Conservation (phyloP, 2,329 filamentous ascomycete species). For the Penicillium polonicum region DNA sequence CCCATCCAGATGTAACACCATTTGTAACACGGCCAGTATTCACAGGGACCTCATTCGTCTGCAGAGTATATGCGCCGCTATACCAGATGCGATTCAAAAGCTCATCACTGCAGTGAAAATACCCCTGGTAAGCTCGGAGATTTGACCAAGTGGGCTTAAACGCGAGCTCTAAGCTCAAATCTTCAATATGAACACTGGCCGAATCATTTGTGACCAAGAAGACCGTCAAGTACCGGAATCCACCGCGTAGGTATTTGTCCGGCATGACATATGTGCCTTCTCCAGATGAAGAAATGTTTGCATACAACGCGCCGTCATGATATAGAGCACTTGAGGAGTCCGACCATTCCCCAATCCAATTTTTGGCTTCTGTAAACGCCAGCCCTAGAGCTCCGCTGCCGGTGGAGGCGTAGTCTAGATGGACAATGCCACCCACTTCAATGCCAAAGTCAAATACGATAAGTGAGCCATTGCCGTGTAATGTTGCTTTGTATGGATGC, state of each 20-base stretch:
- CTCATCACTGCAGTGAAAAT: slow-evolving; percentile 53
- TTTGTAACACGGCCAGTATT: slow-evolving; percentile 39
- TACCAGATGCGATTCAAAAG: slow-evolving; percentile 60
- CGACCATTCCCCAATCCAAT: slow-evolving; percentile 50
- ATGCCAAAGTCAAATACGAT: slow-evolving; percentile 60
- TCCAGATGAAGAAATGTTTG: slow-evolving; percentile 36
- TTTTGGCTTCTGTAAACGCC: slow-evolving; percentile 51
- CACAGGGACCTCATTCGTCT: slow-evolving; percentile 44
- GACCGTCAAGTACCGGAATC: slow-evolving; percentile 47
- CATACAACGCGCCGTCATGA: slow-evolving; percentile 45
- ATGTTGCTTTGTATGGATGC: slow-evolving; percentile 30
- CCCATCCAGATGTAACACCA: slow-evolving; percentile 35
- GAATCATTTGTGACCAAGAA: slow-evolving; percentile 37
- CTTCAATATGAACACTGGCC: slow-evolving; percentile 37
- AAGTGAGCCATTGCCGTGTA: slow-evolving; percentile 52
- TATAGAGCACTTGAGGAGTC: slow-evolving; percentile 51
- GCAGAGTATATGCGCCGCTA: slow-evolving; percentile 54
- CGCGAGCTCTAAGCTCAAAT: slow-evolving; percentile 45
- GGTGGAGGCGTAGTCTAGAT: slow-evolving; percentile 50
- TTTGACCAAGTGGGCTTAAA: slow-evolving; percentile 55
- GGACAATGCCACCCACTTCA: slow-evolving; percentile 58
- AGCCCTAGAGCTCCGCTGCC: slow-evolving; percentile 43
- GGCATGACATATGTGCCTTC: slow-evolving; percentile 42
- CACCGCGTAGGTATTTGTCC: slow-evolving; percentile 42
- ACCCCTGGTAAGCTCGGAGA: slow-evolving; percentile 53